A percentile compares a stretch with the other conserved stretches of the same genome.
phyloP scores from a whole-genome alignment of 768 basidiomycete species.

The Candolleomyces efflorescens region DNA sequence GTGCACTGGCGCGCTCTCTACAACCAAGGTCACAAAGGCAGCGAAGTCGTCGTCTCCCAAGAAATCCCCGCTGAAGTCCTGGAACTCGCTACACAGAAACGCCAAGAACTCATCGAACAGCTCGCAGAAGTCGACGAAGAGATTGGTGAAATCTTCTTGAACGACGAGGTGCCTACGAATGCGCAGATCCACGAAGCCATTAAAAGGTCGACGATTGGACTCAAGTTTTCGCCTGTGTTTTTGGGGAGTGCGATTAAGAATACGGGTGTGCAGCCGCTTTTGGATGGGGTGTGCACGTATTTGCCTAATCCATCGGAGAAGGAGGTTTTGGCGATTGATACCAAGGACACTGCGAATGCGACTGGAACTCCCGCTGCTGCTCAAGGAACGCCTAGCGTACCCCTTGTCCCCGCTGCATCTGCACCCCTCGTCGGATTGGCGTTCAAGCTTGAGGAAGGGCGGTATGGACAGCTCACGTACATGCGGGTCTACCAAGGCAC shows the following conservation, averaged over 20 bases:
- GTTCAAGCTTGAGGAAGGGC: constrained; percentile 97
- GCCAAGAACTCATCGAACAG: constrained; percentile 87
- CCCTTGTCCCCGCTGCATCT: constrained; percentile 75
- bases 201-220: constrained; percentile 79
- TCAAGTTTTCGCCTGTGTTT: constrained; percentile 96
- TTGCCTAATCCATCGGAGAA: constrained; percentile 85
- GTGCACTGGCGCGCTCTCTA: constrained; percentile 94
- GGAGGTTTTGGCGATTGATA: constrained; percentile 78
- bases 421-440: constrained; percentile 92
- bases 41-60: constrained; percentile 72
- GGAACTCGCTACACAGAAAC: constrained; percentile 77
- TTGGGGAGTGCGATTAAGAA: constrained; percentile 98
- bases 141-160: constrained; percentile 88
- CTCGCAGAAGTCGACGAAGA: constrained; percentile 96
- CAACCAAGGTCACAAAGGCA: constrained; percentile 91
- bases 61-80: constrained; percentile 81
- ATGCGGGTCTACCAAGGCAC: constrained; percentile 98
- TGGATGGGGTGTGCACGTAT: constrained; percentile 96
- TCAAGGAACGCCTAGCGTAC: constrained; percentile 54
- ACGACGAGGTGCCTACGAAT: constrained; percentile 72
- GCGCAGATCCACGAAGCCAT: constrained; percentile 79
- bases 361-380: constrained; percentile 23
- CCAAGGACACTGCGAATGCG: constrained; percentile 62
- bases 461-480: constrained; percentile 96
- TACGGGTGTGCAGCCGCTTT: constrained; percentile 87